These are phyloP conservation scores for Leptomonas pyrrhocoris DNA, from an alignment of 208 protist species.

Conservation along the genomic window DNA sequence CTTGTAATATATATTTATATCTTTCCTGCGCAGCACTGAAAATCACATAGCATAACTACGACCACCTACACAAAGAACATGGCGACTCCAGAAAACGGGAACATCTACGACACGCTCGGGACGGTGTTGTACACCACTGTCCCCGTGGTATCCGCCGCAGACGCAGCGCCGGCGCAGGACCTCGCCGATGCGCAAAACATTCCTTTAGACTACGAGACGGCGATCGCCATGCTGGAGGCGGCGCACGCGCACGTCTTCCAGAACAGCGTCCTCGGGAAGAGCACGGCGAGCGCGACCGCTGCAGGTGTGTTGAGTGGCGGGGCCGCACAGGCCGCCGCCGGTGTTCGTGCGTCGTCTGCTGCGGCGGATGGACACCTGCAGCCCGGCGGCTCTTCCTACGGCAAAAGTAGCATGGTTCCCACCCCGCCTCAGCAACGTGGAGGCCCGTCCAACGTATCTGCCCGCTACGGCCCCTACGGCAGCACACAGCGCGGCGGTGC, in stretches of 20 bases:
- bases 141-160: conserved; percentile 22
- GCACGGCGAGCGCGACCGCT: neutral
- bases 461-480: conserved; percentile 2
- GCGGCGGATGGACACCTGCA: neutral
- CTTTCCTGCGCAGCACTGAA: too few relatives aligned
- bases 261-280: neutral
- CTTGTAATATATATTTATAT: too few relatives aligned
- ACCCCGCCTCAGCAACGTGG: neutral
- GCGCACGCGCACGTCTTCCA: conserved; percentile 6
- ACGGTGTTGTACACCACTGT: conserved; percentile 76
- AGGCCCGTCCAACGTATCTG: neutral
- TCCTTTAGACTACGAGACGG: conserved; percentile 32
- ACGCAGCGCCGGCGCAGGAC: conserved; percentile 1
- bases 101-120: conserved; percentile 71
- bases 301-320: neutral
- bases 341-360: neutral
- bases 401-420: neutral
- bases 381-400: neutral
- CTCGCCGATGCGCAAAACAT: conserved; percentile 13
- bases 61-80: conserved; percentile 19
- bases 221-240: conserved; percentile 19
- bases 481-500: conserved; percentile 9
- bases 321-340: neutral
- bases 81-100: conserved; percentile 43
- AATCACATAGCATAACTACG: too few relatives aligned